These are phyloP conservation scores for Heterobasidion occidentale DNA, from an alignment of 1,284 basidiomycete species.

Conservation along the genomic window DNA sequence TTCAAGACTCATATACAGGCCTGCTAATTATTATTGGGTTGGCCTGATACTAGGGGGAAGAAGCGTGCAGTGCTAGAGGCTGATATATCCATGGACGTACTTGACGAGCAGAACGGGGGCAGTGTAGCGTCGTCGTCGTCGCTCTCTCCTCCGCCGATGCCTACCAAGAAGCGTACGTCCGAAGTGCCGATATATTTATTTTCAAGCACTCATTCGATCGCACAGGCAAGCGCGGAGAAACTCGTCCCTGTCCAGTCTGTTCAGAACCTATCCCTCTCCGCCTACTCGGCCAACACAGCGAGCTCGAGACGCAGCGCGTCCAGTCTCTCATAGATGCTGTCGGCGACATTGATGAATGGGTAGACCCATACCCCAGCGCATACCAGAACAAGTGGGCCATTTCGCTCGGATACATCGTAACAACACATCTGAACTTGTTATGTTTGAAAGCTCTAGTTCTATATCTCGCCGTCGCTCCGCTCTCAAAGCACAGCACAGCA, in stretches of 20 bases:
- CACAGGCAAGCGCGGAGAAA: constrained; percentile 63
- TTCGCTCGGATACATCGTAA: constrained; percentile 4
- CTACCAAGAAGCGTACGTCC: constrained; percentile 19
- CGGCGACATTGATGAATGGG: constrained; percentile 32
- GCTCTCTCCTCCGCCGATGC: background rate
- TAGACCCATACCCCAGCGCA: constrained; percentile 32
- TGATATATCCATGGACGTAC: background rate
- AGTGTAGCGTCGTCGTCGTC: background rate
- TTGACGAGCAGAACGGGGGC: background rate
- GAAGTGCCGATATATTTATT: no score
- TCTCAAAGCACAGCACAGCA: constrained; percentile 39
- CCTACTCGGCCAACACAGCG: constrained; percentile 51
- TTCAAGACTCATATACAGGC: background rate
- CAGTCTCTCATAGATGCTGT: constrained; percentile 56
- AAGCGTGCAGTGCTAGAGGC: background rate
- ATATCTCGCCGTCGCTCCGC: constrained; percentile 52
- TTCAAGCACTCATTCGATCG: no score
- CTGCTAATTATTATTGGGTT: background rate
- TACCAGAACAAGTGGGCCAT: constrained; percentile 41
- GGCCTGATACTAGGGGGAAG: background rate
- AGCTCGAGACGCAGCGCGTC: constrained; percentile 58
- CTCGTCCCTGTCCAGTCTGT: constrained; percentile 65
- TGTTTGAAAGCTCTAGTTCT: constrained; percentile 19
- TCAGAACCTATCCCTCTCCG: constrained; percentile 62
- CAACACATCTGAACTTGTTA: background rate